Evolutionary conservation across 495 filamentous ascomycete species (phyloP).

Genomic region (Sporormia fimetaria): DNA sequence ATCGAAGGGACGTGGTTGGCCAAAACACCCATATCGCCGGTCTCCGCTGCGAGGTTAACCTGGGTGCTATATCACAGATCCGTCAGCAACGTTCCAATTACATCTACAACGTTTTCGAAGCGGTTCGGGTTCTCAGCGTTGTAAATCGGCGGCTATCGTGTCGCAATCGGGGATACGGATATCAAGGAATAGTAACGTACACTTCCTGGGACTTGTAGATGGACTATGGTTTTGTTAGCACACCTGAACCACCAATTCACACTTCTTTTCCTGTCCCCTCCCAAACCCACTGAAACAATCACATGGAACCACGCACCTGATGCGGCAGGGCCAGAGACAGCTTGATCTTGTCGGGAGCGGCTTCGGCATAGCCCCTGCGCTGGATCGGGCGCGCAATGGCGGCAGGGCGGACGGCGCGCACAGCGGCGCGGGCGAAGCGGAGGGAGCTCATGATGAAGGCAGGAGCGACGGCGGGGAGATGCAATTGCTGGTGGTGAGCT

Average conservation of each 20-base stretch:
- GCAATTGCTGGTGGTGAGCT: slow-evolving; percentile 29
- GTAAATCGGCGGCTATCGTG: too few species aligned
- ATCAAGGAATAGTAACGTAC: too few species aligned
- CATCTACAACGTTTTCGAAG: neutral
- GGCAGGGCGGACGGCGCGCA: slow-evolving; percentile 64
- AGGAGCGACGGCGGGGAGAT: slow-evolving; percentile 19
- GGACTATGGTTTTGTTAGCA: too few species aligned
- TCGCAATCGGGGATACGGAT: too few species aligned
- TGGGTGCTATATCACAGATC: slow-evolving; percentile 57
- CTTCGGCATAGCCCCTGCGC: slow-evolving; percentile 88
- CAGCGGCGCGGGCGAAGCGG: slow-evolving; percentile 76
- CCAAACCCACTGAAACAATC: too few species aligned
- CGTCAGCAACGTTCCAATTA: slow-evolving; percentile 13
- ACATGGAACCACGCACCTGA: slow-evolving; percentile 58
- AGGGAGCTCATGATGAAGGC: slow-evolving; percentile 67
- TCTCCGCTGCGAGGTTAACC: slow-evolving; percentile 97
- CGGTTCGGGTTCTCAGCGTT: too few species aligned
- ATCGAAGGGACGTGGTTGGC: slow-evolving; percentile 98
- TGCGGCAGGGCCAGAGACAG: slow-evolving; percentile 94
- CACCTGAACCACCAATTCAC: too few species aligned
- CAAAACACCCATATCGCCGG: slow-evolving; percentile 97
- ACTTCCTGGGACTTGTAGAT: slow-evolving; percentile 69
- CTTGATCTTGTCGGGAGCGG: slow-evolving; percentile 92
- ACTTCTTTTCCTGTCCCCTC: too few species aligned
- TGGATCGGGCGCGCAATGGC: slow-evolving; percentile 57